Evolutionary conservation across 2,329 filamentous ascomycete genomes (phyloP).

Genomic region (Exophiala oligosperma): DNA sequence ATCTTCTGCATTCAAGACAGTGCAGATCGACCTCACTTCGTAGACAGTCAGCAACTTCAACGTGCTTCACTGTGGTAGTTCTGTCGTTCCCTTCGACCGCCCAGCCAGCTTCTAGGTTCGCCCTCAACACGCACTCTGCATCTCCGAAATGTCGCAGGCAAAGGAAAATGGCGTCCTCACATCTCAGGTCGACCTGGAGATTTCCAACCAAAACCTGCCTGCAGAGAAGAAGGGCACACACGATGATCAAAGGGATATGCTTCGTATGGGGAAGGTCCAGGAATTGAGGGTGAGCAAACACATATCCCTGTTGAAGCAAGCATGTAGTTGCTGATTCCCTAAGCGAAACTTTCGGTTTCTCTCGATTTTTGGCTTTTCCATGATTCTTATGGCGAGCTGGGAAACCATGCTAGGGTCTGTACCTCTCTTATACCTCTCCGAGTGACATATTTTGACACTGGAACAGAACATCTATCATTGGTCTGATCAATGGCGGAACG

Average conservation of each 20-base stretch:
- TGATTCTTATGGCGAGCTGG: slow-evolving; percentile 43
- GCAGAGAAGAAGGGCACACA: slow-evolving; percentile 31
- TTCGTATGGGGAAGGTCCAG: slow-evolving; percentile 36
- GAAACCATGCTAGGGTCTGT: slow-evolving; percentile 40
- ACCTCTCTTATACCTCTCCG: neutral
- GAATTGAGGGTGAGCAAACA: slow-evolving; percentile 32
- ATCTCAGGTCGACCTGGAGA: slow-evolving; percentile 23
- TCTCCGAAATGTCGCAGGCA: slow-evolving; percentile 18
- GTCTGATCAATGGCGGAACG: slow-evolving; percentile 49
- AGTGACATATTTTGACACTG: slow-evolving; percentile 6
- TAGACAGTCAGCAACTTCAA: neutral
- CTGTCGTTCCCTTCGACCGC: slow-evolving; percentile 1
- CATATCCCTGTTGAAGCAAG: too few species aligned
- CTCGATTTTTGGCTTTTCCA: slow-evolving; percentile 43
- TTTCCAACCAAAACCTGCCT: slow-evolving; percentile 22
- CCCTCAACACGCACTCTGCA: slow-evolving; percentile 1
- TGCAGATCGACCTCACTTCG: neutral
- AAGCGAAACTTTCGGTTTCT: slow-evolving; percentile 43
- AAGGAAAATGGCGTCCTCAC: slow-evolving; percentile 21
- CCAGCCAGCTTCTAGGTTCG: too few species aligned
- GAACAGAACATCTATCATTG: slow-evolving; percentile 21
- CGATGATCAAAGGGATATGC: slow-evolving; percentile 37
- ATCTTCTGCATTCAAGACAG: too few species aligned
- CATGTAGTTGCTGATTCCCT: slow-evolving; percentile 5
- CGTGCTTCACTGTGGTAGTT: neutral